Conservation (phyloP, 805 yeast genomes). For the Schizosaccharomyces osmophilus region DNA sequence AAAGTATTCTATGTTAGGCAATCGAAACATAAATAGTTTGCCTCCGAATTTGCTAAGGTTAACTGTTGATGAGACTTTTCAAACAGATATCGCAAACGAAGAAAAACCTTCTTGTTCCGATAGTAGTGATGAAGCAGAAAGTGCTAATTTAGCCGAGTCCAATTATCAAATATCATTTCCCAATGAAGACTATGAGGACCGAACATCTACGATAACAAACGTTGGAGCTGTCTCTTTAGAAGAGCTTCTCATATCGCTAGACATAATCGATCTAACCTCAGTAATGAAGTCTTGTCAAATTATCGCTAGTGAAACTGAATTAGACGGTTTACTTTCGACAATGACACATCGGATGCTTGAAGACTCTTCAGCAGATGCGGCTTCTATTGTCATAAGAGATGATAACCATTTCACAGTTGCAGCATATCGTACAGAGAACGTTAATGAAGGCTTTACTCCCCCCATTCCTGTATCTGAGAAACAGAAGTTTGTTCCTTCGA, state of each 20-base stretch:
- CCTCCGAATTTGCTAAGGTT: background rate
- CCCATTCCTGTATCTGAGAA: background rate
- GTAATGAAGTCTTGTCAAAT: slow-evolving; percentile 9
- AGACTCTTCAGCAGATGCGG: slow-evolving; percentile 8
- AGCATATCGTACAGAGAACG: slow-evolving; percentile 7
- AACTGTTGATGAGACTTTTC: background rate
- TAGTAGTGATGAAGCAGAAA: background rate
- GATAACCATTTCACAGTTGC: slow-evolving; percentile 6
- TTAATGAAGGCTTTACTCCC: slow-evolving; percentile 4
- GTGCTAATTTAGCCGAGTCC: background rate
- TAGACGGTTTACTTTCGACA: slow-evolving; percentile 7
- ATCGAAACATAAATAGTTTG: background rate
- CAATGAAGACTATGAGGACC: background rate
- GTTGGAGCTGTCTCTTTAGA: background rate
- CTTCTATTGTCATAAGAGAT: slow-evolving; percentile 7
- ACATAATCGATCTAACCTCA: slow-evolving; percentile 9
- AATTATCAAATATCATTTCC: background rate
- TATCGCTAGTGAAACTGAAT: slow-evolving; percentile 9
- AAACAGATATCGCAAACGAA: background rate
- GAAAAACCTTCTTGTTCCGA: background rate
- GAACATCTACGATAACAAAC: background rate
- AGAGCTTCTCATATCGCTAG: slow-evolving; percentile 5
- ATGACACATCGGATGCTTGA: slow-evolving; percentile 9
- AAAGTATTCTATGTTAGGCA: background rate
- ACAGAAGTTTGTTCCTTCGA: background rate